phyloP scores from a whole-genome alignment of 1,139 yeast genomes.

The Yamadazyma friedrichii region DNA sequence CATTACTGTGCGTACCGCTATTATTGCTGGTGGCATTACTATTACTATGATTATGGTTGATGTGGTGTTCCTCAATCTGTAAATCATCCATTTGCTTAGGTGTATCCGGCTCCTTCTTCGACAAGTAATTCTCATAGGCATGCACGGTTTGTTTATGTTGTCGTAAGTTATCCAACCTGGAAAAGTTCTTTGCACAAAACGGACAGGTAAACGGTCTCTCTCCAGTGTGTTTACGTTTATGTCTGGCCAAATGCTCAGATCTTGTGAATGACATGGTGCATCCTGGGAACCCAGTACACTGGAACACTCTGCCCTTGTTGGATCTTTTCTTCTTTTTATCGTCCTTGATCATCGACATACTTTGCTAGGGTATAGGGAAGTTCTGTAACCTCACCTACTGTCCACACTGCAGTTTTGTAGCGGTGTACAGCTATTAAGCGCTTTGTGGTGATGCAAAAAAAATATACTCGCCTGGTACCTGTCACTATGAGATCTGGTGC shows the following conservation, averaged over 20 bases:
- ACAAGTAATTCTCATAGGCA: slow-evolving; percentile 62
- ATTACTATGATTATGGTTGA: not conserved
- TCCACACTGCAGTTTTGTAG: too few relatives aligned
- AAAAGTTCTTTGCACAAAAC: slow-evolving; percentile 74
- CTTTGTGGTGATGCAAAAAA: not conserved
- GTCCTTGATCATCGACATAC: slow-evolving; percentile 5
- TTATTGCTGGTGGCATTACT: not conserved
- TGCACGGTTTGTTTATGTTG: slow-evolving; percentile 95
- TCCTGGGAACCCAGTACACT: slow-evolving; percentile 83
- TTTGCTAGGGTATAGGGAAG: too few relatives aligned
- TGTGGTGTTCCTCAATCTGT: not conserved
- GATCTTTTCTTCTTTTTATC: slow-evolving; percentile 33
- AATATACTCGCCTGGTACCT: too few relatives aligned
- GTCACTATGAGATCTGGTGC: not conserved
- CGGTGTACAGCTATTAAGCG: too few relatives aligned
- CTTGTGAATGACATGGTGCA: slow-evolving; percentile 88
- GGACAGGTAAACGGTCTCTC: slow-evolving; percentile 92
- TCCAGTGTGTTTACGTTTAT: slow-evolving; percentile 91
- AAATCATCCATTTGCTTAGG: slow-evolving; percentile 1
- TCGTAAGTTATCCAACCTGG: slow-evolving; percentile 81
- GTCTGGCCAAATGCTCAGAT: slow-evolving; percentile 89
- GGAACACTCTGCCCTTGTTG: slow-evolving; percentile 65
- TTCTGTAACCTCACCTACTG: too few relatives aligned
- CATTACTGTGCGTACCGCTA: not conserved
- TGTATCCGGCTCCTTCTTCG: slow-evolving; percentile 15